Conservation (phyloP, 2,329 filamentous ascomycete species). For the Verticillium longisporum region DNA sequence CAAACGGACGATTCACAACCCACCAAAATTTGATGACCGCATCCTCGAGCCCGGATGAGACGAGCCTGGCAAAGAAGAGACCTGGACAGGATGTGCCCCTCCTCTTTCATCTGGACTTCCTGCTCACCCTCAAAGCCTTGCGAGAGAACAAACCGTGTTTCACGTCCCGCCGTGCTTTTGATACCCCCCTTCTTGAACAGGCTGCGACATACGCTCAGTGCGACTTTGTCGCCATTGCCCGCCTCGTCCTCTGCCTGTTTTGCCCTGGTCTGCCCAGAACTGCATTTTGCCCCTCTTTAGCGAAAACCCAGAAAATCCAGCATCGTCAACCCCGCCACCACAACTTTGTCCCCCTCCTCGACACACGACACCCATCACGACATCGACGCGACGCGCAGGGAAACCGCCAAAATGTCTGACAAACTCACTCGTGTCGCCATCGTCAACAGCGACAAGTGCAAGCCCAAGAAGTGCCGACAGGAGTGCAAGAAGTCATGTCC, state of each 20-base stretch:
- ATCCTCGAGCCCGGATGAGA: neutral
- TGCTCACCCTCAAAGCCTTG: conserved; percentile 1
- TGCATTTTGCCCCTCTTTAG: neutral
- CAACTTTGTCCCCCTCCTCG: neutral
- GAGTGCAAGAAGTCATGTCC: conserved; percentile 99
- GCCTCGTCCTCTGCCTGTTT: neutral
- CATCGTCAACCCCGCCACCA: neutral
- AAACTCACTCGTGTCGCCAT: conserved; percentile 98
- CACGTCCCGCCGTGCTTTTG: conserved; percentile 1
- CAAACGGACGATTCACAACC: conserved; percentile 11
- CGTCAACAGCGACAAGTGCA: conserved; percentile 88
- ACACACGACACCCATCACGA: neutral
- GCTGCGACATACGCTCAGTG: neutral
- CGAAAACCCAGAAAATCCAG: neutral
- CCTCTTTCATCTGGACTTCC: conserved; percentile 1
- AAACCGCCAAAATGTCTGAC: conserved; percentile 63
- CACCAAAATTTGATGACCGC: conserved; percentile 13
- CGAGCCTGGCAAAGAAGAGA: neutral
- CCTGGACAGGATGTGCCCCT: neutral
- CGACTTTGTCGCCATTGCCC: neutral
- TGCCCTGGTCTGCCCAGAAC: neutral
- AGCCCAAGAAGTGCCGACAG: conserved; percentile 83
- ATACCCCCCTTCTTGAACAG: neutral
- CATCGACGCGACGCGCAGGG: neutral
- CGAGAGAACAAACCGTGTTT: conserved; percentile 7